Base-by-base conservation (phyloP, 176 grass and related monocot species). In the Phoenix dactylifera region DNA sequence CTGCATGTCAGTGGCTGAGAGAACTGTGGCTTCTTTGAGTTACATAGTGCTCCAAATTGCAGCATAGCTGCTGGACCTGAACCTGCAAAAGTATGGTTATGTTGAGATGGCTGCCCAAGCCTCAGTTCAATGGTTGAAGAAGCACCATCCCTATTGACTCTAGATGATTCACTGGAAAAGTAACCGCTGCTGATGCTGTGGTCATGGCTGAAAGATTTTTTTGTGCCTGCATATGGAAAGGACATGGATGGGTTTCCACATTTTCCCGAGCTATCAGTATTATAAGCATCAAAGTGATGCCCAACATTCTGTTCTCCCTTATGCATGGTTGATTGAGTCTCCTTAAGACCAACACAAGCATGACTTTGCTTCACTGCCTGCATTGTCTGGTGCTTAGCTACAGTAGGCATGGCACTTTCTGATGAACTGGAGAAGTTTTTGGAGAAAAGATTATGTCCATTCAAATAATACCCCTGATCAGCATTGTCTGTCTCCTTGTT, bases 81-180 rank as follows among this genome's bases (percentile, higher is more conserved):
- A 68, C 54, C 50, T 66, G 54, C 24, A 66, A 71, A 62, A 72
- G 72, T 62, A 63, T 82, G 79, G 73, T 76, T 77, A 81, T 49
- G n/a, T 15, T 69, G 79, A 58, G 81, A 83, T 55, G 78, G 83
- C 66, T 85, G 89, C 23, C 89, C 85, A 59, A 89, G 81, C 72
- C 85, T 85, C 70, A 95, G 54, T 66, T 95, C 85, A 58, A 83
- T 85, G 58, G 81, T 88, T 16, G 89, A 88, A 69, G 80, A 54
- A 77, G 50, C 55, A 72, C 22, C 15, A 16, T 26, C 16, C 39
- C n/a, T 65, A 9, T 55, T 62, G 57, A 74, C 74, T 65, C 65
- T 69, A 16, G 70, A 61, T 65, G 66, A 49, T 80, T 73, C 70
- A 30, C 64, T 30, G 30, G 72, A 60, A 4, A 64, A 39, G 68